Evolutionary conservation across 2,329 filamentous ascomycete genomes (phyloP), one percentile per base, ranked within the genome.

Genomic region (Helminthosporium solani): DNA sequence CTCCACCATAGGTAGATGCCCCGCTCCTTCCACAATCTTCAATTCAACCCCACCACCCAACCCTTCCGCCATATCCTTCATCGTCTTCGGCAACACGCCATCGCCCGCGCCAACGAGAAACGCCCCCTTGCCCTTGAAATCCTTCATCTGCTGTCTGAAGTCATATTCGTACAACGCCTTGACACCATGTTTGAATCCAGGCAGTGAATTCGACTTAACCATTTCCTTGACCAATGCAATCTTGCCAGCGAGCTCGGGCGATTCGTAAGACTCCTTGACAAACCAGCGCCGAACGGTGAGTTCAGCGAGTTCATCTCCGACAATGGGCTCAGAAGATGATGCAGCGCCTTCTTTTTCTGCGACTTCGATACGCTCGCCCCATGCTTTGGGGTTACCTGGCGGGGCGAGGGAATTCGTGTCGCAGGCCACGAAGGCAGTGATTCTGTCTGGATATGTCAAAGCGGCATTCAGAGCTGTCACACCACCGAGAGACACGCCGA

Each of bases 1-100:
- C 71, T 95, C 90, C 38, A 84, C 84, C 88, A 95, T 95, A 0
- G 90, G 90, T 60, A 95, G 70, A 73, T 95, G 90, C 0, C 90
- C 90, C 0, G 88, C 83, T 7, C 78, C 73, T 0, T 87, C 80
- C 8, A 95, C 80, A 46, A 87, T 69, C 64, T 78, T 82, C 54
- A 90, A 77, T 47, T 81, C 77, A 0, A 78, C 79, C 0, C 85
- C 68, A 12, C 47, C 50, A 0, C 66, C 67, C 36, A 68, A 36
- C 15, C 54, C 57, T 0, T 70, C 76, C 44, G 78, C 82, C 78
- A 91, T 89, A 12, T 83, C 83, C 43, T 85, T 83, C 88, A 95
- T 95, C 3, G 85, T 86, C 73, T 84, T 84, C 0, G 88, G 87
- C 42, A 95, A 63, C 1, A 86, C 85, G 0, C 84, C 89, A 61